Percentiles rank a stretch among this genome's conserved stretches.
phyloP scores from a whole-genome alignment of 192 early-diverging fungal genomes.

The Rhizoclosmatium globosum region DNA sequence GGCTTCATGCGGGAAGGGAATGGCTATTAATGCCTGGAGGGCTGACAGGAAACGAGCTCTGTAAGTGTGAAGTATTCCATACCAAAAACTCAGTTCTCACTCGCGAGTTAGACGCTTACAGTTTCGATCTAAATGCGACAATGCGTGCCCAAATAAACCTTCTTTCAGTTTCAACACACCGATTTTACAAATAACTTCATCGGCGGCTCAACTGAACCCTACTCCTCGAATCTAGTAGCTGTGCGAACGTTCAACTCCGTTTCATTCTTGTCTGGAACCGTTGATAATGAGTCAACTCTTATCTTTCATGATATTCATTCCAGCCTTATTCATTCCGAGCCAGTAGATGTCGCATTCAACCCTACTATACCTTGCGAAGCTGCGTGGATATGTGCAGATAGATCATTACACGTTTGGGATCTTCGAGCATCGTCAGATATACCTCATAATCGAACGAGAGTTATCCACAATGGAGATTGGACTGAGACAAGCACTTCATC shows the following conservation, averaged over 20 bases:
- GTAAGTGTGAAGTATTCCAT: neutral
- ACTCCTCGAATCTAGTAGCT: neutral
- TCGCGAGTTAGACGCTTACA: neutral
- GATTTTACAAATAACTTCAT: constrained; percentile 28
- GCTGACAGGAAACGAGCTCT: constrained; percentile 20
- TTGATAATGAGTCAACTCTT: neutral
- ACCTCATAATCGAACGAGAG: neutral
- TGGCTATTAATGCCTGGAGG: constrained; percentile 25
- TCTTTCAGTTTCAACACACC: constrained; percentile 22
- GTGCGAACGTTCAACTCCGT: constrained; percentile 19
- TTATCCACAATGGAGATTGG: neutral
- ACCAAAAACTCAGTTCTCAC: neutral
- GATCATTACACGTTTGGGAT: constrained; percentile 26
- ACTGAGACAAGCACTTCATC: neutral
- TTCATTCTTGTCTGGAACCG: neutral
- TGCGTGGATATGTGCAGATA: constrained; percentile 28
- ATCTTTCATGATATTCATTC: constrained; percentile 28
- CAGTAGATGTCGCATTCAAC: constrained; percentile 26
- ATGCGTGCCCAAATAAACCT: neutral
- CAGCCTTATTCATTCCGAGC: neutral
- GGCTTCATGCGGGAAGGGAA: neutral
- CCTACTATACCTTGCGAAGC: constrained; percentile 25
- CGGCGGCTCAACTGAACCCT: neutral
- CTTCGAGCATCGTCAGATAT: neutral
- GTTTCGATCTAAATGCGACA: too few species aligned